Evolutionary conservation across 495 filamentous ascomycete genomes (phyloP).

Genomic region (Aspergillus nidulans): DNA sequence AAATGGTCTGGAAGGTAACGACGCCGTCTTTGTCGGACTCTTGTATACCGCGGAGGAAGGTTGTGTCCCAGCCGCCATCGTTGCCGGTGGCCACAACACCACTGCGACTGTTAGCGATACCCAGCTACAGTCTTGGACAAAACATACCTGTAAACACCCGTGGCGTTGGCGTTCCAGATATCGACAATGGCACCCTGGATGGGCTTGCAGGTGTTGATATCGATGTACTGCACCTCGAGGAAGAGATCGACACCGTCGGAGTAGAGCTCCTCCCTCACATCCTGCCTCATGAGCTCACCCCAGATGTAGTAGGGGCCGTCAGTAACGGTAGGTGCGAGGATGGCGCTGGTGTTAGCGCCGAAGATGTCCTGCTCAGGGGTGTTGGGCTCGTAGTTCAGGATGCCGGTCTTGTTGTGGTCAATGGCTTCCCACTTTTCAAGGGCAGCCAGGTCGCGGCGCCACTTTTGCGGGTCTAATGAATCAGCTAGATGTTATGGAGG

Average conservation of each 20-base stretch:
- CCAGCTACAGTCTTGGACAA: neutral
- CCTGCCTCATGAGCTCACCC: conserved; percentile 43
- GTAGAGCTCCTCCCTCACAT: conserved; percentile 39
- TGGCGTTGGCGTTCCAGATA: conserved; percentile 44
- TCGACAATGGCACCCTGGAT: conserved; percentile 31
- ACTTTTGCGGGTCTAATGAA: conserved; percentile 25
- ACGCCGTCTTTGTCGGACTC: conserved; percentile 53
- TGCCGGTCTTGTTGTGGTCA: conserved; percentile 35
- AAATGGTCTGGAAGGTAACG: conserved; percentile 51
- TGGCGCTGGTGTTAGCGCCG: conserved; percentile 49
- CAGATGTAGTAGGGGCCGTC: conserved; percentile 54
- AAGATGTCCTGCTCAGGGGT: conserved; percentile 41
- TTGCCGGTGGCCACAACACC: conserved; percentile 32
- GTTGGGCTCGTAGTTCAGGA: conserved; percentile 20
- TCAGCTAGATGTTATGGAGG: neutral
- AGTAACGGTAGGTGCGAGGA: conserved; percentile 49
- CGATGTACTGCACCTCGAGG: conserved; percentile 48
- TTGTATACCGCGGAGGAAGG: conserved; percentile 52
- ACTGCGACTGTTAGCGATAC: conserved; percentile 10
- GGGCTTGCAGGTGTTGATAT: conserved; percentile 35
- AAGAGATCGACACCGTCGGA: conserved; percentile 41
- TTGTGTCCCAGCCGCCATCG: conserved; percentile 40
- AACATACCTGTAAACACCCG: conserved; percentile 48
- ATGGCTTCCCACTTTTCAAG: conserved; percentile 52
- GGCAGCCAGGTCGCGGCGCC: conserved; percentile 27